Percentiles rank a stretch among this genome's conserved stretches.
These are phyloP conservation scores for Calonectria honghensis DNA, from an alignment of 2,329 filamentous ascomycete genomes.

Conservation along the genomic window DNA sequence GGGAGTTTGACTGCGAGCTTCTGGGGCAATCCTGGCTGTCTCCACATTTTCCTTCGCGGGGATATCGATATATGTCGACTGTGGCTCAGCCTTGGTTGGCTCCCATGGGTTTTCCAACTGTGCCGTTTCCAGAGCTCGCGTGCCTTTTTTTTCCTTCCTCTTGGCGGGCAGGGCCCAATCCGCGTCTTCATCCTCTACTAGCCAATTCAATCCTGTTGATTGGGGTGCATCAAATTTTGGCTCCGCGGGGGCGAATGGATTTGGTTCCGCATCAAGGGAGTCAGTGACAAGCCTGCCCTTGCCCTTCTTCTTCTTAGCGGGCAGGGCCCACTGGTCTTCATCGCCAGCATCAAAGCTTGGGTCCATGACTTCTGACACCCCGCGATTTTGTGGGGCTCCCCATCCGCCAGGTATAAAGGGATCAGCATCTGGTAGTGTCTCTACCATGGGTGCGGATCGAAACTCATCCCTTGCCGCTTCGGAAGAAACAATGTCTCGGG, in stretches of 20 bases:
- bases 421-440: not conserved
- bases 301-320: constrained; percentile 61
- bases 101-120: not conserved
- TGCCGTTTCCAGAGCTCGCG: not conserved
- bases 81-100: not conserved
- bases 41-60: not conserved
- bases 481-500: constrained; percentile 15
- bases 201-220: not conserved
- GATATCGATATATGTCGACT: constrained; percentile 12
- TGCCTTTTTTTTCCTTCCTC: constrained; percentile 4
- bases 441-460: not conserved
- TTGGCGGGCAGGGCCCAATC: constrained; percentile 3
- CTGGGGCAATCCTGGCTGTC: not conserved
- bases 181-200: not conserved
- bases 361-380: constrained; percentile 30
- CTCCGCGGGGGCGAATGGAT: not conserved
- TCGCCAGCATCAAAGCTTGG: constrained; percentile 14
- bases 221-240: not conserved
- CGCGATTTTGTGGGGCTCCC: not conserved
- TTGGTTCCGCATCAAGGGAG: constrained; percentile 9
- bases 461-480: not conserved
- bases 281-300: not conserved
- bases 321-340: constrained; percentile 45
- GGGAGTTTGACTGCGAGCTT: constrained; percentile 13
- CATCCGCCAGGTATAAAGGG: not conserved